Evolutionary conservation across 768 basidiomycete genomes (phyloP), one percentile per base, ranked within the genome.

Genomic region (Trametes sanguinea): DNA sequence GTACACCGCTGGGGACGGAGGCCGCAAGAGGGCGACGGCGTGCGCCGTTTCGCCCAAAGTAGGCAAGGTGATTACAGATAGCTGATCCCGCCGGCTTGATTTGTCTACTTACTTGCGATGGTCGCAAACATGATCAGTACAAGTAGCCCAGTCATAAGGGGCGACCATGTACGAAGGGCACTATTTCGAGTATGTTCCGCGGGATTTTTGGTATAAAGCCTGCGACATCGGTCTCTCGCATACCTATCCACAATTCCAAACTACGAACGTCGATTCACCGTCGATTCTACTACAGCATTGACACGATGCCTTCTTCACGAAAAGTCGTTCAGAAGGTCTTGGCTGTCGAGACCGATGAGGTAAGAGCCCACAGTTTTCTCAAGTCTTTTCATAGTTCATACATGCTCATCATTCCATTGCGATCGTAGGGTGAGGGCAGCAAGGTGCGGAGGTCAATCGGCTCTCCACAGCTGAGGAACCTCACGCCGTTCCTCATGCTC

Each of bases 401-500:
- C 22, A 22, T 22, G 22, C 22, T 22, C 22, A 22, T 22, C 22
- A 22, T 22, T 22, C 22, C 22, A 22, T 22, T 6, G 11, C 35
- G 35, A 37, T 37, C 6, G 35, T 60, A 90, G 88, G 93, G 95
- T 8, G 89, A 76, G 2, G 93, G 93, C 6, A 95, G 90, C 16
- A 78, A 81, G 53, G 96, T 98, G 22, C 83, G 94, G 60, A 81
- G 96, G 51, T 91, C 89, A 44, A 97, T 98, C 64, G 96, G 96
- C 6, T 82, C 86, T 3, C 76, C 78, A 74, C 78, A 73, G 47
- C 78, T 98, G 40, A 80, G 87, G 52, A 97, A 95, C 72, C 76
- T 97, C 43, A 88, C 89, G 0, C 95, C 95, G 0, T 98, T 98
- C 80, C 80, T 98, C 55, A 87, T 98, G 90, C 77, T 92, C 10